Base-by-base conservation (phyloP, 768 basidiomycete genomes). In the Tylopilus sp. region DNA sequence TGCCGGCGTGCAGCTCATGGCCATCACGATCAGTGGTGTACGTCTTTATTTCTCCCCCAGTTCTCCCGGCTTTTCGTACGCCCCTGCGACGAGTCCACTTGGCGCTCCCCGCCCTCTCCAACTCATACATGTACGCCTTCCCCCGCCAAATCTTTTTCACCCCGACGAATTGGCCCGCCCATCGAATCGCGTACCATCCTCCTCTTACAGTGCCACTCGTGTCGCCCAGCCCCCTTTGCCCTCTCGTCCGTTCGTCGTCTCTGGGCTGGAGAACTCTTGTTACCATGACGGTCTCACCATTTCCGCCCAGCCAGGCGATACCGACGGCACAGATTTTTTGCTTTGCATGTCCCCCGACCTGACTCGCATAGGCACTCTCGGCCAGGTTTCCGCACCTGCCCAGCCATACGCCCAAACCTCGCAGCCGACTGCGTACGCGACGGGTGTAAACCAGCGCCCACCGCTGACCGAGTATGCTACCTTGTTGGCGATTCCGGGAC, bases 41-140 rank as follows among this genome's bases (percentile, higher is more conserved):
- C 84, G 95, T 45, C 76, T 96, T 1, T 98, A 91, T 74, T 92
- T 97, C 65, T 80, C 80, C 2, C 79, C 86, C 4, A 73, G 79
- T 4, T 62, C 72, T 0, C 70, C 72, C 46, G 72, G 74, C 22
- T 85, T 83, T 66, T 72, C 78, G 40, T 81, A 78, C 55, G 71
- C 74, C 25, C 65, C 74, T 12, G 64, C 63, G 19, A 67, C 71
- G 17, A 64, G 45, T 38, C 37, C 59, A 30, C 30, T 63, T 4
- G 65, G 64, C 63, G 58, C 56, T 50, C 64, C 53, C 50, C 75
- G 60, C 45, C 70, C 78, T 33, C 74, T 92, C 33, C 82, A 87
- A 58, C 78, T 95, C 30, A 65, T 81, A 33, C 92, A 95, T 65
- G 84, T 96, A 37, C 84, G 92, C 54, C 74, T 92, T 24, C 87